phyloP scores from a whole-genome alignment of 208 protist genomes.

The Crithidia expoeki region DNA sequence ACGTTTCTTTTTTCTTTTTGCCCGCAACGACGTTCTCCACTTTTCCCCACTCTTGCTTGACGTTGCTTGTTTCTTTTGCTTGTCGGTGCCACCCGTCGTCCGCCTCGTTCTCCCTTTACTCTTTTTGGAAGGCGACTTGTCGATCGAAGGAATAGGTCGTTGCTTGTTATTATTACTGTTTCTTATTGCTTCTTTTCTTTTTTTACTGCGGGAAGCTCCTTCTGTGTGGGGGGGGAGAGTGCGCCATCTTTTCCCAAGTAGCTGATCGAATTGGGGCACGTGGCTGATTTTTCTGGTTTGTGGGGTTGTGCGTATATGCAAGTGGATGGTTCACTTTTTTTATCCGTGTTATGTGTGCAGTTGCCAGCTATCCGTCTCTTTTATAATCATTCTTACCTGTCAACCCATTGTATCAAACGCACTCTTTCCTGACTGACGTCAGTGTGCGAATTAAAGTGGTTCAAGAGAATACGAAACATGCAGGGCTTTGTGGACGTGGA shows the following conservation, averaged over 20 bases:
- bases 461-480: too few species aligned
- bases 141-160: neutral
- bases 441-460: neutral
- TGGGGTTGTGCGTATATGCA: neutral
- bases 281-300: neutral
- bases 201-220: neutral
- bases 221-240: too few species aligned
- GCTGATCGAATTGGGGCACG: too few species aligned
- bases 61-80: neutral
- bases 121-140: neutral
- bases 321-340: neutral
- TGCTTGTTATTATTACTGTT: neutral
- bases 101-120: neutral
- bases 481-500: too few species aligned
- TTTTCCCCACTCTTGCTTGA: neutral
- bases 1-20: too few species aligned
- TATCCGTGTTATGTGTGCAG: neutral
- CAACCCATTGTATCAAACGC: too few species aligned
- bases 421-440: too few species aligned
- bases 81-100: neutral
- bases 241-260: too few species aligned
- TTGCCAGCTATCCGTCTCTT: neutral
- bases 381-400: neutral
- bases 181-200: constrained; percentile 9
- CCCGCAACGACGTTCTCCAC: neutral